Evolutionary conservation across 1,139 yeast genomes (phyloP), one percentile per base, ranked within the genome.

Genomic region (Taiozyma onychis): DNA sequence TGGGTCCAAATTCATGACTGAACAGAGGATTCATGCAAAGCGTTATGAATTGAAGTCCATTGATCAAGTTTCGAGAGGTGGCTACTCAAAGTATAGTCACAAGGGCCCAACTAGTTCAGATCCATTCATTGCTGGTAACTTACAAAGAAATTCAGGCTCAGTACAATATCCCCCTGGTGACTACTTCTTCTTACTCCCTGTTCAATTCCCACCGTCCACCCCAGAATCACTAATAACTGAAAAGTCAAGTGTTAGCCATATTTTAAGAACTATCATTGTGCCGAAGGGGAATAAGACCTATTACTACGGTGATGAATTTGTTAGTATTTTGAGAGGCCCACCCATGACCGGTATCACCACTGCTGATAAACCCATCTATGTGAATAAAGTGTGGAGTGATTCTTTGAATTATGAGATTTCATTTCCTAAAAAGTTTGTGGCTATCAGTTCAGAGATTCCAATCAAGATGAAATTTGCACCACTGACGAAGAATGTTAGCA

Each of bases 301-400:
- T 49, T 32, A 42, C 13, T 53, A 48, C 44, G 62, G 60, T 6
- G 61, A 62, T 16, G 56, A 54, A 21, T 62, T 64, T 24, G 45
- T 71, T 8, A 64, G 61, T 27, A 56, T 71, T 61, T 82, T 88
- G 6, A 74, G 96, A 54, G 79, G 88, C 0, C 96, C 97, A 1
- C 96, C 96, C 1, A 78, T 83, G n/a, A 77, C 78, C 57, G 88
- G 90, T 1, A 74, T 82, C 39, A 80, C 89, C 0, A 79, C 88
- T 9, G 80, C 86, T 4, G 86, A 87, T 63, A 88, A 86, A 61
- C 95, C 97, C 0, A 80, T 90, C 30, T 86, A 83, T 64, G 88
- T 90, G 32, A 86, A 87, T 60, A 77, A 93, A 51, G 76, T 83
- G 3, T 90, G 97, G 97, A 86, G 85, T 58, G 84, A 87, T 55